Evolutionary conservation across 441 rosid genomes (phyloP).

Genomic region (Euphorbia neoarborescens): DNA sequence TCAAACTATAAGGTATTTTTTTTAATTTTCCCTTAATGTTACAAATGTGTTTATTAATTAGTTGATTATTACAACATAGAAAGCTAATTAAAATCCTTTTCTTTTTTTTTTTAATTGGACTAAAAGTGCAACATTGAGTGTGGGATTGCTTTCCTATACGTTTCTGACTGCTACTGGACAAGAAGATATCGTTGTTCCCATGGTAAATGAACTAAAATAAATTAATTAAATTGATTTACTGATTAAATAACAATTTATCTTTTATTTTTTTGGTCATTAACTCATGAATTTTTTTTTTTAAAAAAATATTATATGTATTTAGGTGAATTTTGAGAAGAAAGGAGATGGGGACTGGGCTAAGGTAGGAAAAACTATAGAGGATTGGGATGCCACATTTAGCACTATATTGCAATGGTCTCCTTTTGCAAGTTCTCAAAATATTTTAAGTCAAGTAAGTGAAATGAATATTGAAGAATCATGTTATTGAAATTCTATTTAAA

Average conservation of each 20-base stretch:
- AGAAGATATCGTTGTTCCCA: constrained; percentile 92
- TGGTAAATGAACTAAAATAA: constrained; percentile 40
- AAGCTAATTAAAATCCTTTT: background rate
- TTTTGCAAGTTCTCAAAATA: background rate
- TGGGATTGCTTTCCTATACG: constrained; percentile 81
- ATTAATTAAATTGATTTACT: no score
- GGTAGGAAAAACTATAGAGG: background rate
- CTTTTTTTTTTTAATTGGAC: constrained; percentile 2
- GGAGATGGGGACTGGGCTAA: background rate
- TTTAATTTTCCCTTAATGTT: no score
- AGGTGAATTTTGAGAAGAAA: constrained; percentile 5
- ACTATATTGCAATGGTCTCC: background rate
- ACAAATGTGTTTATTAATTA: background rate
- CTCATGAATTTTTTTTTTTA: background rate
- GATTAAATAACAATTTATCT: no score
- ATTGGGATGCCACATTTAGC: background rate
- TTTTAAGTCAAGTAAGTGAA: background rate
- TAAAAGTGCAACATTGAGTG: constrained; percentile 46
- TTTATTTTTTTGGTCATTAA: background rate
- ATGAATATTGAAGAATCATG: background rate
- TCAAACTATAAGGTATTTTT: no score
- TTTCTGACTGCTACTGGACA: constrained; percentile 83
- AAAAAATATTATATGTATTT: background rate
- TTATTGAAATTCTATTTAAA: no score
- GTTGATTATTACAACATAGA: background rate